A percentile compares a stretch with the other conserved stretches of the same genome.
Evolutionary conservation across 1,284 basidiomycete genomes (phyloP).

Genomic region (Peniophora sp.): DNA sequence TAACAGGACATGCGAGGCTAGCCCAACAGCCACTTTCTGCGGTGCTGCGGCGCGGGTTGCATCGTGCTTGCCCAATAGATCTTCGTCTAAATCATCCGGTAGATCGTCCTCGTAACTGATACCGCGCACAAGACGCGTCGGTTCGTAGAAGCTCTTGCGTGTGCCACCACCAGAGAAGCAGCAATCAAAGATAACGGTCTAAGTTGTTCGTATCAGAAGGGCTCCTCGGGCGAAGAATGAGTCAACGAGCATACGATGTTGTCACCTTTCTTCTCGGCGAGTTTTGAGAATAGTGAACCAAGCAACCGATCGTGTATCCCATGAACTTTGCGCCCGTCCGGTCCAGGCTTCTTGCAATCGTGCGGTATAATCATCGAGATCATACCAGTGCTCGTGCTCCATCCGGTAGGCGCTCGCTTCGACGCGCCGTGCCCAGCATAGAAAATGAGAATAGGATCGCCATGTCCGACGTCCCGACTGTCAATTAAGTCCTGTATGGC

Average conservation of each 20-base stretch:
- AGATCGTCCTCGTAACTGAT: conserved; percentile 5
- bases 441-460: conserved; percentile 21
- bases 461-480: conserved; percentile 11
- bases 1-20: conserved; percentile 14
- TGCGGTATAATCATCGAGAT: conserved; percentile 19
- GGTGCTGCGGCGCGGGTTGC: not conserved
- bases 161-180: conserved; percentile 24
- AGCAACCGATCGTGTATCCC: conserved; percentile 18
- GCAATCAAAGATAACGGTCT: conserved; percentile 24
- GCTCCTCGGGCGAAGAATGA: not conserved
- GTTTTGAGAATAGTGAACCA: conserved; percentile 11
- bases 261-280: conserved; percentile 19
- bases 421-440: conserved; percentile 20
- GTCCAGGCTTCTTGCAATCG: conserved; percentile 10
- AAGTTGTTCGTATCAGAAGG: too few species aligned
- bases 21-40: conserved; percentile 2
- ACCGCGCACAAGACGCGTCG: conserved; percentile 1
- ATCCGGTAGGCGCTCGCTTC: conserved; percentile 2
- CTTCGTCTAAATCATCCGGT: not conserved
- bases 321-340: conserved; percentile 1
- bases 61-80: not conserved
- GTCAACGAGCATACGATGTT: conserved; percentile 17
- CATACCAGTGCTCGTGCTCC: conserved; percentile 3
- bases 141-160: conserved; percentile 7
- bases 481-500: conserved; percentile 10